Conservation (phyloP, 2,329 filamentous ascomycete genomes). For the Penicillium italicum region DNA sequence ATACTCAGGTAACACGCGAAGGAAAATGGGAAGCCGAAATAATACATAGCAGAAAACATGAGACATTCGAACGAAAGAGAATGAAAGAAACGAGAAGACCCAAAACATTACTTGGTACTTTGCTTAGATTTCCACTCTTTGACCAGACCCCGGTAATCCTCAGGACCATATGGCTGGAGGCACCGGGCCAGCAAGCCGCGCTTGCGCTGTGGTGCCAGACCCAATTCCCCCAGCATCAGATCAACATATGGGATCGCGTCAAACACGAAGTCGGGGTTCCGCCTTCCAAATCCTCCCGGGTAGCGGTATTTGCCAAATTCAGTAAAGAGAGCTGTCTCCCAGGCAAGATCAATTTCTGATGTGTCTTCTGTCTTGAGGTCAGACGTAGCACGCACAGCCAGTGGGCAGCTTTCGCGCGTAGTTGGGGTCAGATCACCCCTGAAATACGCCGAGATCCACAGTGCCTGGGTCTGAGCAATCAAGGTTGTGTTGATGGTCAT, state of each 20-base stretch:
- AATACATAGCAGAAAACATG: background rate
- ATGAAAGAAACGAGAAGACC: background rate
- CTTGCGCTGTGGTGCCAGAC: slow-evolving; percentile 49
- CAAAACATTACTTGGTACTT: background rate
- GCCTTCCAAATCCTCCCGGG: slow-evolving; percentile 55
- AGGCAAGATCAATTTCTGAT: slow-evolving; percentile 38
- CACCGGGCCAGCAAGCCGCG: slow-evolving; percentile 30
- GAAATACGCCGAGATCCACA: slow-evolving; percentile 67
- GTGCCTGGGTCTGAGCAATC: slow-evolving; percentile 49
- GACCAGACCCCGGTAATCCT: slow-evolving; percentile 43
- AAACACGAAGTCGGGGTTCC: slow-evolving; percentile 64
- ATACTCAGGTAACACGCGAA: background rate
- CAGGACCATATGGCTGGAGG: slow-evolving; percentile 37
- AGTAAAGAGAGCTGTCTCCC: slow-evolving; percentile 60
- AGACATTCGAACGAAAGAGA: background rate
- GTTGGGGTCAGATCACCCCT: slow-evolving; percentile 46
- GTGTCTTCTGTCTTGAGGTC: slow-evolving; percentile 14
- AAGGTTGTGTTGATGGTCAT: slow-evolving; percentile 46
- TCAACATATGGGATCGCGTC: slow-evolving; percentile 73
- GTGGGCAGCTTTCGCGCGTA: slow-evolving; percentile 24
- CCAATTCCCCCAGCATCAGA: slow-evolving; percentile 63
- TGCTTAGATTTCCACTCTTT: slow-evolving; percentile 37
- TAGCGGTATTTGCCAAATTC: slow-evolving; percentile 70
- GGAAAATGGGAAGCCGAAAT: background rate
- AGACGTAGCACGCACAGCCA: slow-evolving; percentile 7